Base-by-base conservation (phyloP, 106 monocot genomes). In the Apostasia ramifera region DNA sequence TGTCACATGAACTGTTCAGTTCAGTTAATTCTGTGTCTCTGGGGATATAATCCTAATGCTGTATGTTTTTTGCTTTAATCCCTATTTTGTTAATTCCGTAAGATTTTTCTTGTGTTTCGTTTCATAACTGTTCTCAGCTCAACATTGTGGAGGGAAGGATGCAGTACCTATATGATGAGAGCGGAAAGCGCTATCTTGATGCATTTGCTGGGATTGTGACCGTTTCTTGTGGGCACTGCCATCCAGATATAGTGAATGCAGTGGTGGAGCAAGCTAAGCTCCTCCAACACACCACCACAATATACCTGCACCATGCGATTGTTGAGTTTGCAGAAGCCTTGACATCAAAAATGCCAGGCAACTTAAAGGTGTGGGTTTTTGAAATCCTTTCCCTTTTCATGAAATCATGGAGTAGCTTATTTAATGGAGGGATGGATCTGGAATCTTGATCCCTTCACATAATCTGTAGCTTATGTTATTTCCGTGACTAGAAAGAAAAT, bases 81-180 rank as follows among this genome's bases (percentile, higher is more conserved):
- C 26, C 26, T 26, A 26, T 26, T 26, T 26, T 26, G 26, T 26
- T 26, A 26, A 26, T 26, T 26, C 14, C 15, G 52, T 52, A 10
- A 8, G n/a, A 44, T 40, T 74, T n/a, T 52, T 69, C 55, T 56
- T 41, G 13, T 57, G 8, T 9, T 15, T 43, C 39, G 6, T 55
- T 44, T 40, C 48, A 68, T 66, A 7, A 37, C 48, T 54, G 39
- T 10, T 41, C 59, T 75, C 76, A 97, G 95, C 73, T 97, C 60
- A 97, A 97, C 69, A 97, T 97, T 69, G 95, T 97, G 60, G 95
- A 97, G 74, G 95, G 95, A 47, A 97, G 87, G 81, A 92, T 97
- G 95, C 95, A 97, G 54, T 97, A 97, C 61, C 78, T 97, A 5
- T 97, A 82, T 55, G 95, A 97, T 69, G 95, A 97, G 76, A 80